phyloP scores from a whole-genome alignment of 805 yeast species.

The Wilhelminamyces savonicus region DNA sequence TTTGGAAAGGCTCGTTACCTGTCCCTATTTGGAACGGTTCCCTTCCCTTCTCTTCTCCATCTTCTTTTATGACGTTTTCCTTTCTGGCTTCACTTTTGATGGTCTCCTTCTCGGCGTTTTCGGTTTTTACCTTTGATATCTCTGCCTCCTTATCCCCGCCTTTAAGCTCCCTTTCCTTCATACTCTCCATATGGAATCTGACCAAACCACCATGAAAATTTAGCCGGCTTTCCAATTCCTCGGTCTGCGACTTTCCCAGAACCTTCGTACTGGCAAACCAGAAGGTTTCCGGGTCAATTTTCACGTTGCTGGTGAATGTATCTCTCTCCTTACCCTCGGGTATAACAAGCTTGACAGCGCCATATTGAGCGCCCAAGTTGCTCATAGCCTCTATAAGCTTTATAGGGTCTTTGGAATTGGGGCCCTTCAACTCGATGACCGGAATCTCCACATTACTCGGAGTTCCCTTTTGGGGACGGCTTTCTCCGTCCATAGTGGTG shows the following conservation, averaged over 20 bases:
- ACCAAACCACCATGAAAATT: constrained; percentile 43
- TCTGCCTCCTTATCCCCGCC: too few species aligned
- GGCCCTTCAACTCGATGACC: too few species aligned
- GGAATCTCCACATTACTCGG: too few species aligned
- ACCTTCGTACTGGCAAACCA: constrained; percentile 50
- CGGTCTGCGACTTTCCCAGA: constrained; percentile 35
- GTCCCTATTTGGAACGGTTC: neutral
- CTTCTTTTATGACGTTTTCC: neutral
- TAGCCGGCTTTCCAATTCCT: constrained; percentile 38
- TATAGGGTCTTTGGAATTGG: constrained; percentile 58
- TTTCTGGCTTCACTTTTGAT: neutral
- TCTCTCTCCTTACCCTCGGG: constrained; percentile 30
- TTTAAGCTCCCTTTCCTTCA: neutral
- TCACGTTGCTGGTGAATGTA: constrained; percentile 14
- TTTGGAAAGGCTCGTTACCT: neutral
- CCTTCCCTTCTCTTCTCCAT: neutral
- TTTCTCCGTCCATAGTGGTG: too few species aligned
- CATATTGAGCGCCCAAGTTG: constrained; percentile 51
- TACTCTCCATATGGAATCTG: constrained; percentile 25
- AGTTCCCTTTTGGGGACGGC: too few species aligned
- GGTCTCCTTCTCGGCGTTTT: constrained; percentile 5
- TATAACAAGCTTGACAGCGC: constrained; percentile 71
- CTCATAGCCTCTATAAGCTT: constrained; percentile 50
- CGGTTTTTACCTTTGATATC: too few species aligned
- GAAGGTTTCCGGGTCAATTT: constrained; percentile 39